Conservation (phyloP, 2,329 filamentous ascomycete species). For the Colletotrichum lentis region DNA sequence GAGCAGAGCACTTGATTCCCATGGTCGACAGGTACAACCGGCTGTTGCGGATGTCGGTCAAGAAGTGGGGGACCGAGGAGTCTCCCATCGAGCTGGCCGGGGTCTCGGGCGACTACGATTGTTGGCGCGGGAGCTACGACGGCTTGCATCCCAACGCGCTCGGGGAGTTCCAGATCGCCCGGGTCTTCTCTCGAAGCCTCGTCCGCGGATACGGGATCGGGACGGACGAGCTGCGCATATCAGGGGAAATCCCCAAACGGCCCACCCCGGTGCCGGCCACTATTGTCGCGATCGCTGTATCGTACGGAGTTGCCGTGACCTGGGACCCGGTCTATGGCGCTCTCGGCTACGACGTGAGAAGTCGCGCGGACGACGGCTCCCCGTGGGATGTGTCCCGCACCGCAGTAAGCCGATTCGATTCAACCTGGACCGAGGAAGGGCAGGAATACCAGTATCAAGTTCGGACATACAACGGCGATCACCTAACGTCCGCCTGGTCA, state of each 20-base stretch:
- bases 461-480: constrained; percentile 27
- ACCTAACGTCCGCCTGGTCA: constrained; percentile 33
- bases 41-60: constrained; percentile 40
- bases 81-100: constrained; percentile 48
- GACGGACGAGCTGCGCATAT: constrained; percentile 40
- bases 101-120: constrained; percentile 45
- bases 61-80: constrained; percentile 40
- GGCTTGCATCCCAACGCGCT: constrained; percentile 53
- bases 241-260: constrained; percentile 38
- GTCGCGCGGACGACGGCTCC: neutral
- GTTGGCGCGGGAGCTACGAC: constrained; percentile 48
- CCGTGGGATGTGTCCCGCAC: constrained; percentile 15
- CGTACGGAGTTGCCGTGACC: constrained; percentile 38
- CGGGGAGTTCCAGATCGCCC: constrained; percentile 54
- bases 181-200: constrained; percentile 49
- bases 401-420: constrained; percentile 13
- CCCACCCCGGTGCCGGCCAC: constrained; percentile 34
- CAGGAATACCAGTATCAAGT: constrained; percentile 32
- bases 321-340: constrained; percentile 43
- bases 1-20: constrained; percentile 41
- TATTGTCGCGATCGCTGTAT: constrained; percentile 27
- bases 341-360: constrained; percentile 37
- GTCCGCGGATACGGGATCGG: constrained; percentile 42
- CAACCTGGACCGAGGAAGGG: constrained; percentile 21
- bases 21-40: constrained; percentile 43